phyloP scores from a whole-genome alignment of 331 rosid species.

The Phaseolus coccineus region DNA sequence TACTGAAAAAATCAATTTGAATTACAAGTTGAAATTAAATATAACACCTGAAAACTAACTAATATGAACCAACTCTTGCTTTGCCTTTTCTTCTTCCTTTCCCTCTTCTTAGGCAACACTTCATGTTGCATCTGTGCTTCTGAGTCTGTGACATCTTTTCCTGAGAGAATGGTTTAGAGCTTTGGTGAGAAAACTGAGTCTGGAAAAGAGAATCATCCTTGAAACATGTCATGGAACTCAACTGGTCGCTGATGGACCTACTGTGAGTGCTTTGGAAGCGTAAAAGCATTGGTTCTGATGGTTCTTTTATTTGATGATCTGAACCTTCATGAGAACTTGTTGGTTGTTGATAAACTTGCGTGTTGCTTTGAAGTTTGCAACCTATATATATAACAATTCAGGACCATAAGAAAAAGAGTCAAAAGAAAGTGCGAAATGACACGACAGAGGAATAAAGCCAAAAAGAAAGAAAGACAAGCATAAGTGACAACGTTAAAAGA shows the following conservation, averaged over 20 bases:
- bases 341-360: constrained; percentile 35
- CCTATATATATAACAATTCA: too few relatives aligned
- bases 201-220: constrained; percentile 49
- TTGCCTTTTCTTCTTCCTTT: constrained; percentile 49
- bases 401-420: too few relatives aligned
- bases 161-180: constrained; percentile 62
- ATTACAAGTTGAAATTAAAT: too few relatives aligned
- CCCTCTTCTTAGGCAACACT: constrained; percentile 42
- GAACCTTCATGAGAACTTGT: constrained; percentile 41
- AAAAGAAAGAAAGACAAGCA: too few relatives aligned
- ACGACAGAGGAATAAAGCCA: too few relatives aligned
- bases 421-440: too few relatives aligned
- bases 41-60: too few relatives aligned
- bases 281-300: constrained; percentile 46
- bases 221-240: constrained; percentile 58
- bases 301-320: constrained; percentile 33
- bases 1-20: too few relatives aligned
- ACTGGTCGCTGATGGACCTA: constrained; percentile 78
- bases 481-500: too few relatives aligned
- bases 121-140: constrained; percentile 35
- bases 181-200: constrained; percentile 56
- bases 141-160: constrained; percentile 53
- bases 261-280: constrained; percentile 47
- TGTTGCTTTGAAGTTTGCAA: constrained; percentile 44
- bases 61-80: constrained; percentile 61